Evolutionary conservation across 371 early-diverging fungal species (phyloP).

Genomic region (Apophysomyces ossiformis): DNA sequence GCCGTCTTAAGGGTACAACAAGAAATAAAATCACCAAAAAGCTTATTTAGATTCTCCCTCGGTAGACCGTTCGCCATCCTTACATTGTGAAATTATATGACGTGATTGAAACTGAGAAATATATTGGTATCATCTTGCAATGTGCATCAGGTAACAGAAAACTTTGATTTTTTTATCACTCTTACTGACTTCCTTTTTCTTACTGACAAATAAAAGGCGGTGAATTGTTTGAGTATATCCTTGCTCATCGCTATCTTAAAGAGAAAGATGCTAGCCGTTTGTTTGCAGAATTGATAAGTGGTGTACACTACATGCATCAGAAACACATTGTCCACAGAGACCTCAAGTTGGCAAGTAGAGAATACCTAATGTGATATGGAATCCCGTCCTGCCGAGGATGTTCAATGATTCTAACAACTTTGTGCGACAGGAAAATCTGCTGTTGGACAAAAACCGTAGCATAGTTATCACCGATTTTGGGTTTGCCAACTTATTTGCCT

Average conservation of each 20-base stretch:
- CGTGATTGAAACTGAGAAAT: constrained; percentile 68
- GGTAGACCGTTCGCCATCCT: constrained; percentile 48
- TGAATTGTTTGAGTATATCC: constrained; percentile 73
- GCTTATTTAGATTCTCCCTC: neutral
- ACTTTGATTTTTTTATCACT: neutral
- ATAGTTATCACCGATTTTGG: constrained; percentile 99
- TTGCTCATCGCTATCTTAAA: constrained; percentile 57
- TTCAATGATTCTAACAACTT: neutral
- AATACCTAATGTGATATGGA: constrained; percentile 22
- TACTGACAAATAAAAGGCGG: constrained; percentile 25
- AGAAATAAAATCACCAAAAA: neutral
- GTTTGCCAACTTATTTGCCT: constrained; percentile 89
- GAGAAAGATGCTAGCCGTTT: constrained; percentile 64
- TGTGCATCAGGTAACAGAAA: constrained; percentile 57
- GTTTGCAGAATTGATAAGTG: constrained; percentile 74
- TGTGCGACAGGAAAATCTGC: constrained; percentile 77
- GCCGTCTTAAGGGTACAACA: constrained; percentile 75
- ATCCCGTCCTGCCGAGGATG: constrained; percentile 6
- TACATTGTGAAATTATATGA: constrained; percentile 72
- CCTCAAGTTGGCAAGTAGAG: constrained; percentile 55
- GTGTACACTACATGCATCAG: constrained; percentile 57
- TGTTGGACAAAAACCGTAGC: constrained; percentile 82
- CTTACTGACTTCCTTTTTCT: neutral
- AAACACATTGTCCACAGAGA: constrained; percentile 69
- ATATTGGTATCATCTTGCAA: constrained; percentile 70